These are phyloP conservation scores for Monotropa hypopitys DNA, from an alignment of 179 eudicot species.

Conservation along the genomic window DNA sequence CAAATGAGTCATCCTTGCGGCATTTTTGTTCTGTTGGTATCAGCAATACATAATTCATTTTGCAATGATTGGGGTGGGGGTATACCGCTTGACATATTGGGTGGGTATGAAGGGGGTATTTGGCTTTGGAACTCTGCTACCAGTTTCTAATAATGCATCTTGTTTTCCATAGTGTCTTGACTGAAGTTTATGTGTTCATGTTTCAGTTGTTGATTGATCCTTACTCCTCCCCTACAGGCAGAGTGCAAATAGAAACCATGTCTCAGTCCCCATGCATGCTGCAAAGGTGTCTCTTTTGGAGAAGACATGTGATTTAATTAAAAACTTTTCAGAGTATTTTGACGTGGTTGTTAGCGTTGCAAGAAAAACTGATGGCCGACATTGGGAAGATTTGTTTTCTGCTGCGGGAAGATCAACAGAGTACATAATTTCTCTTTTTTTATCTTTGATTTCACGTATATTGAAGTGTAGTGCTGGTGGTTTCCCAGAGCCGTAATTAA, in stretches of 20 bases:
- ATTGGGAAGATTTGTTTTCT: constrained; percentile 88
- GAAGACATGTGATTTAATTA: constrained; percentile 87
- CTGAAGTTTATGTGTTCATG: not conserved
- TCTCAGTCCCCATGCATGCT: constrained; percentile 24
- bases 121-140: not conserved
- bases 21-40: not conserved
- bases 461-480: not conserved
- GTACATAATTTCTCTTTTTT: constrained; percentile 32
- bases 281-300: constrained; percentile 51
- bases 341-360: constrained; percentile 97
- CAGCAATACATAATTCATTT: not conserved
- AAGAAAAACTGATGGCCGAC: constrained; percentile 94
- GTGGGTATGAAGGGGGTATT: not conserved
- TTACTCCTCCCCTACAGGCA: constrained; percentile 35
- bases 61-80: not conserved
- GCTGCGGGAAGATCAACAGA: constrained; percentile 97
- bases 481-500: not conserved
- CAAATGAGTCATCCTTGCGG: not conserved
- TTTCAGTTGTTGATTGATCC: constrained; percentile 2
- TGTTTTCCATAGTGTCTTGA: not conserved
- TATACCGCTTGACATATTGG: not conserved
- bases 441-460: not conserved
- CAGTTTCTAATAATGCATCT: not conserved
- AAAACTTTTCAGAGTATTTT: constrained; percentile 79
- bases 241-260: constrained; percentile 43